These are phyloP conservation scores for Xylaria sp. DNA, from an alignment of 2,329 filamentous ascomycete genomes.

Conservation along the genomic window DNA sequence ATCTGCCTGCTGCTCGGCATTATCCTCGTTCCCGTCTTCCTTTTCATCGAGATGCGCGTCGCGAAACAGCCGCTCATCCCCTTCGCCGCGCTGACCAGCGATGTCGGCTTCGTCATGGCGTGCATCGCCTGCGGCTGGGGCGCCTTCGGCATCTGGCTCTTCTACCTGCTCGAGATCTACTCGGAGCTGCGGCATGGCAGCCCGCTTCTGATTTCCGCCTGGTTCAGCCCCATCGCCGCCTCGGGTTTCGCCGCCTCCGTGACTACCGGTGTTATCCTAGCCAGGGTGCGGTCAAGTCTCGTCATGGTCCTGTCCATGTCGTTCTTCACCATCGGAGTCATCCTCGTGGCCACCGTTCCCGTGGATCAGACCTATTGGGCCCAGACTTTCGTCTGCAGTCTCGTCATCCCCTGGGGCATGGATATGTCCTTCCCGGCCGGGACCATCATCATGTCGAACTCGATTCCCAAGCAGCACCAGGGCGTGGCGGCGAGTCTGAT, in stretches of 20 bases:
- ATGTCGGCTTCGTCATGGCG: conserved; percentile 58
- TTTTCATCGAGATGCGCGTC: conserved; percentile 50
- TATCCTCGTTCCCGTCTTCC: conserved; percentile 52
- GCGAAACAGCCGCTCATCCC: conserved; percentile 60
- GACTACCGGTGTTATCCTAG: conserved; percentile 29
- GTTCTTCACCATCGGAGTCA: conserved; percentile 20
- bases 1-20: conserved; percentile 54
- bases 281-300: background rate
- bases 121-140: conserved; percentile 58
- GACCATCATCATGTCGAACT: conserved; percentile 54
- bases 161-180: conserved; percentile 55
- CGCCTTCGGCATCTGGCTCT: conserved; percentile 57
- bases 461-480: conserved; percentile 34
- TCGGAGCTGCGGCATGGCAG: conserved; percentile 42
- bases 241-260: conserved; percentile 38
- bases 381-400: conserved; percentile 51
- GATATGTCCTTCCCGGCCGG: conserved; percentile 59
- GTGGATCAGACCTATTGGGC: conserved; percentile 56
- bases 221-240: conserved; percentile 32
- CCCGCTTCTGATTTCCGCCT: conserved; percentile 39
- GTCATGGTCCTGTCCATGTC: conserved; percentile 5
- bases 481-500: conserved; percentile 48
- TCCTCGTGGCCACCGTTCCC: conserved; percentile 39
- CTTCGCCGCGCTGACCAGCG: conserved; percentile 50
- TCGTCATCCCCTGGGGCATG: conserved; percentile 55